phyloP scores from a whole-genome alignment of 2,329 filamentous ascomycete genomes.

The Metarhizium humberi region DNA sequence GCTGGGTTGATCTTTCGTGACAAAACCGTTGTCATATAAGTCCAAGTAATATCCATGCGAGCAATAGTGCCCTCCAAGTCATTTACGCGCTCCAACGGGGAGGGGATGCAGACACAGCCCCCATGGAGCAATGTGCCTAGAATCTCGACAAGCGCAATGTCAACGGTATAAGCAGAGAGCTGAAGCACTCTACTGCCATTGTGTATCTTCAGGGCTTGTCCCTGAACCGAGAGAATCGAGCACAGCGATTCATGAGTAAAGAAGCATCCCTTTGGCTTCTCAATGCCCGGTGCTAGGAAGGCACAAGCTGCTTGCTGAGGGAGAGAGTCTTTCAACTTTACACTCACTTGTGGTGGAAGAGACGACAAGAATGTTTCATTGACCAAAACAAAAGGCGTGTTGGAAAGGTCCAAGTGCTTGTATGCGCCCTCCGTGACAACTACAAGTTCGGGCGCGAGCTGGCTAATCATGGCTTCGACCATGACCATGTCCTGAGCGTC shows the following conservation, averaged over 20 bases:
- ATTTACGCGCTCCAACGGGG: constrained; percentile 36
- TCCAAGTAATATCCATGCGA: constrained; percentile 40
- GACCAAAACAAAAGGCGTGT: constrained; percentile 31
- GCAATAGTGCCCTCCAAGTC: constrained; percentile 41
- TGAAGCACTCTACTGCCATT: constrained; percentile 45
- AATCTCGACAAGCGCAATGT: constrained; percentile 41
- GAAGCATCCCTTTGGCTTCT: constrained; percentile 47
- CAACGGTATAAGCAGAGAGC: constrained; percentile 44
- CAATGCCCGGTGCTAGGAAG: constrained; percentile 46
- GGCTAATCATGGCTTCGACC: constrained; percentile 31
- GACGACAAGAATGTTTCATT: constrained; percentile 30
- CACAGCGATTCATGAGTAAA: constrained; percentile 52
- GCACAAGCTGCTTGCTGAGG: constrained; percentile 47
- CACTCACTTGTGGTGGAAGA: constrained; percentile 20
- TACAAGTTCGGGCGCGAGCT: constrained; percentile 33
- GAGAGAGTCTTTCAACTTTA: constrained; percentile 21
- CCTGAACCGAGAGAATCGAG: constrained; percentile 43
- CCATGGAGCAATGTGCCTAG: constrained; percentile 44
- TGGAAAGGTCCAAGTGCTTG: constrained; percentile 28
- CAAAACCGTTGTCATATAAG: constrained; percentile 50
- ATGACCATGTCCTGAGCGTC: constrained; percentile 34
- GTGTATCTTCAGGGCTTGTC: constrained; percentile 37
- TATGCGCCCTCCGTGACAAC: constrained; percentile 34
- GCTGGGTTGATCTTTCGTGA: constrained; percentile 33
- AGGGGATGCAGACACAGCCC: constrained; percentile 50